phyloP scores from a whole-genome alignment of 257 asterid species.

The Ligustrum vulgare region DNA sequence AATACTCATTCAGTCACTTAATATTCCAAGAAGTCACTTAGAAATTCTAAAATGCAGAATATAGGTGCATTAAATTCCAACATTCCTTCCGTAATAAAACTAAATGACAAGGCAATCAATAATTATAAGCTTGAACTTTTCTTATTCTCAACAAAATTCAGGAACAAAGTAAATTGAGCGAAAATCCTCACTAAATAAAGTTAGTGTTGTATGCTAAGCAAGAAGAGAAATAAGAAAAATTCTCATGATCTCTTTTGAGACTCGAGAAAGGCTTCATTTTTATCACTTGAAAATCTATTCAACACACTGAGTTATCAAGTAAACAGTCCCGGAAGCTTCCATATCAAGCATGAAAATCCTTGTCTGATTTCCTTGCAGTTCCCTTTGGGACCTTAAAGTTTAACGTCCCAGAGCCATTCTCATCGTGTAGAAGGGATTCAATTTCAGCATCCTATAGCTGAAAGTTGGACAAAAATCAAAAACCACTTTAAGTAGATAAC shows the following conservation, averaged over 20 bases:
- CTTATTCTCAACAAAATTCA: slow-evolving; percentile 25
- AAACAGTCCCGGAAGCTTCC: background rate
- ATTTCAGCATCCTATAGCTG: slow-evolving; percentile 66
- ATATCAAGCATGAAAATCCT: slow-evolving; percentile 27
- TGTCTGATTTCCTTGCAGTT: slow-evolving; percentile 50
- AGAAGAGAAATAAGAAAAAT: slow-evolving; percentile 21
- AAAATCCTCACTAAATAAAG: slow-evolving; percentile 18
- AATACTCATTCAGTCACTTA: too few species aligned
- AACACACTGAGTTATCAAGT: slow-evolving; percentile 18
- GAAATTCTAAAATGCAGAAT: too few species aligned
- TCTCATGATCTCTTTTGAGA: slow-evolving; percentile 29
- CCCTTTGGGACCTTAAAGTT: slow-evolving; percentile 46
- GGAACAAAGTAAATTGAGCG: slow-evolving; percentile 17
- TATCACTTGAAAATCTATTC: slow-evolving; percentile 26
- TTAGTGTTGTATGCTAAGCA: slow-evolving; percentile 18
- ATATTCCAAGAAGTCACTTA: too few species aligned
- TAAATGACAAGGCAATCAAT: slow-evolving; percentile 14
- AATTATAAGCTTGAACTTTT: slow-evolving; percentile 3
- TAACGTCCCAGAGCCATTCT: slow-evolving; percentile 42
- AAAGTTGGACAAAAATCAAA: slow-evolving; percentile 1
- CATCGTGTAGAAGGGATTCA: slow-evolving; percentile 62
- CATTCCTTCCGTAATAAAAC: background rate
- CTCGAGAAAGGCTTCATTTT: slow-evolving; percentile 30
- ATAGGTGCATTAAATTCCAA: too few species aligned
- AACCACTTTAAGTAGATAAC: slow-evolving; percentile 6